These are phyloP conservation scores for Leptodontidium sp. DNA, from an alignment of 2,329 filamentous ascomycete genomes.

Conservation along the genomic window DNA sequence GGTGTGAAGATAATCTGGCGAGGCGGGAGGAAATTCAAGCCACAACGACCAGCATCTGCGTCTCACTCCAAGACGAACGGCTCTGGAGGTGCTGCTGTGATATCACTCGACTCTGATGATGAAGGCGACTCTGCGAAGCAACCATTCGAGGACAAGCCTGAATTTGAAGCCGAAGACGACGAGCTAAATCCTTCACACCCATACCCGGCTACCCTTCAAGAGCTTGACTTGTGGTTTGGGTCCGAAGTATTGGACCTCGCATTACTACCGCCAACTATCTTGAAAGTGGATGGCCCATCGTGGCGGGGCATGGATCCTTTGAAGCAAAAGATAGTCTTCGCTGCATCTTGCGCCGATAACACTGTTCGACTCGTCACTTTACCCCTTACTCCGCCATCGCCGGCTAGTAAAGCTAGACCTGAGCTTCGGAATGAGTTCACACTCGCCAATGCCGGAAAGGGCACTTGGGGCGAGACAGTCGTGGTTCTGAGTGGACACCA, in stretches of 20 bases:
- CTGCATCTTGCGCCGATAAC: conserved; percentile 65
- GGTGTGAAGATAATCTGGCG: conserved; percentile 69
- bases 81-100: conserved; percentile 59
- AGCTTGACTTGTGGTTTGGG: conserved; percentile 66
- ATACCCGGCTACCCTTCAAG: conserved; percentile 65
- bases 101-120: conserved; percentile 71
- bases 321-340: conserved; percentile 66
- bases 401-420: conserved; percentile 62
- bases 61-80: conserved; percentile 60
- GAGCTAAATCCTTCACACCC: conserved; percentile 47
- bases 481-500: conserved; percentile 61
- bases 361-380: conserved; percentile 65
- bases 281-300: conserved; percentile 58
- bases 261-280: conserved; percentile 59
- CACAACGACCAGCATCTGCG: conserved; percentile 48
- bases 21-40: conserved; percentile 67
- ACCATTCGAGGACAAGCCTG: conserved; percentile 60
- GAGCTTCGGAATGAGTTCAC: conserved; percentile 61
- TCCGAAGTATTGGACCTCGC: conserved; percentile 64
- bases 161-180: conserved; percentile 64
- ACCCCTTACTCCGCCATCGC: conserved; percentile 68
- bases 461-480: conserved; percentile 69
- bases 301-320: conserved; percentile 57
- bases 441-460: conserved; percentile 63
- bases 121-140: conserved; percentile 52